Percentiles rank a stretch among this genome's conserved stretches.
Conservation (phyloP, 2,329 filamentous ascomycete species). For the Phialophora tarda region DNA sequence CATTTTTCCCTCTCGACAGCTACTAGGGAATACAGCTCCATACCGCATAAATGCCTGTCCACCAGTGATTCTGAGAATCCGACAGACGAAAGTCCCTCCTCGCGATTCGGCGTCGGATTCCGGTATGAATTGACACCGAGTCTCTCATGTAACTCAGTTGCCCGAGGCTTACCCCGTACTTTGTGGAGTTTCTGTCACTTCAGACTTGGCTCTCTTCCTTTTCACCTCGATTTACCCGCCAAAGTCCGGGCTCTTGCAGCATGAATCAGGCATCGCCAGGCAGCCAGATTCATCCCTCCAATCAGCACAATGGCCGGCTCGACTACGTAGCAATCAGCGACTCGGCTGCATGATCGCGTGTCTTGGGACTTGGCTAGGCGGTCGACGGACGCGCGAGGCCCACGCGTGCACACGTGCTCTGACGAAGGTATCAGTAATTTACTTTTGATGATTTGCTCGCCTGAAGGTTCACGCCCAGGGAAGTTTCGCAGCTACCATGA, state of each 20-base stretch:
- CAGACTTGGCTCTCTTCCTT: not conserved
- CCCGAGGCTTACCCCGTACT: no score
- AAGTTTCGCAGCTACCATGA: not conserved
- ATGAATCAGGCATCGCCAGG: conserved; percentile 13
- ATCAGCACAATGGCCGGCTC: not conserved
- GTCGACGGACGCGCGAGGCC: conserved; percentile 1
- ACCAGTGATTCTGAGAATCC: not conserved
- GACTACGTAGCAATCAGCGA: not conserved
- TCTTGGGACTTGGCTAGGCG: not conserved
- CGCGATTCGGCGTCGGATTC: not conserved
- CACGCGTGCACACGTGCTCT: conserved; percentile 1
- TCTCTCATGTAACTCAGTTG: not conserved
- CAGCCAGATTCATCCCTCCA: not conserved
- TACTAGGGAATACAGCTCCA: not conserved
- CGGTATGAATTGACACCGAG: not conserved
- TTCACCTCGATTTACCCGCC: not conserved
- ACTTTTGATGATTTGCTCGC: not conserved
- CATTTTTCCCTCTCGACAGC: not conserved
- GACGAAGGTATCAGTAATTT: not conserved
- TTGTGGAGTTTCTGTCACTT: not conserved
- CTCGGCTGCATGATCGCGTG: conserved; percentile 8
- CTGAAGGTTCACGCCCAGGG: not conserved
- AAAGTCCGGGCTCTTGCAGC: not conserved
- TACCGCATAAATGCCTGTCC: not conserved
- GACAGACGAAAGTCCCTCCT: not conserved